Evolutionary conservation across 2,329 filamentous ascomycete species (phyloP).

Genomic region (Escovopsis sp.): DNA sequence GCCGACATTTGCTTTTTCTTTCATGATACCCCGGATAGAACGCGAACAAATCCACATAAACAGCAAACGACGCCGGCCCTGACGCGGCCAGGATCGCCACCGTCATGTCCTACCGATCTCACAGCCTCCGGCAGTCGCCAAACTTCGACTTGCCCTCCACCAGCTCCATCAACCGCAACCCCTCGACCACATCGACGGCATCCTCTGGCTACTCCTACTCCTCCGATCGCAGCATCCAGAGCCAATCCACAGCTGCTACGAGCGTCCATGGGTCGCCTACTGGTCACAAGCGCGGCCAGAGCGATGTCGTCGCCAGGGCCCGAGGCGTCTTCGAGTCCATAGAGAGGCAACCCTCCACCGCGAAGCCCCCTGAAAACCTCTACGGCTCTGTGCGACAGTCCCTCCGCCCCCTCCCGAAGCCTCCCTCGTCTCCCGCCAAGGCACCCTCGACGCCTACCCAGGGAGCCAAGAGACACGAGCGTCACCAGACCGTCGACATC

Average conservation of each 20-base stretch:
- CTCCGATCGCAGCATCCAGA: constrained; percentile 41
- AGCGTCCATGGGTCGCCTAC: constrained; percentile 33
- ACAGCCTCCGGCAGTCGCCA: constrained; percentile 43
- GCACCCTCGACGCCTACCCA: constrained; percentile 19
- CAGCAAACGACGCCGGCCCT: constrained; percentile 6
- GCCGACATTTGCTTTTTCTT: constrained; percentile 8
- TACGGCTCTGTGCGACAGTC: constrained; percentile 64
- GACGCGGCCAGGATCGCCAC: constrained; percentile 12
- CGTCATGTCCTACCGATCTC: constrained; percentile 41
- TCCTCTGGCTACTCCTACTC: constrained; percentile 52
- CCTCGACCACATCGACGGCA: constrained; percentile 54
- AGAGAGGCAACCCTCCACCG: constrained; percentile 26
- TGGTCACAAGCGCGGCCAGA: constrained; percentile 60
- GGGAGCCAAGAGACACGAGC: constrained; percentile 27
- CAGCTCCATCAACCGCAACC: constrained; percentile 39
- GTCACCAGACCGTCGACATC: constrained; percentile 52
- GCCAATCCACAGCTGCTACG: constrained; percentile 59
- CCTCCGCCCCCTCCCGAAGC: constrained; percentile 57
- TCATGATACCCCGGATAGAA: constrained; percentile 1
- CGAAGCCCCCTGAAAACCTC: constrained; percentile 41
- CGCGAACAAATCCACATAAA: neutral
- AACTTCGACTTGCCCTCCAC: constrained; percentile 30
- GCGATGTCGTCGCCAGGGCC: constrained; percentile 48
- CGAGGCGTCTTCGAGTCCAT: constrained; percentile 30
- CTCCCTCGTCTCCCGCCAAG: constrained; percentile 35